These are phyloP conservation scores for Malassezia dermatis DNA, from an alignment of 1,284 basidiomycete species.

Conservation along the genomic window DNA sequence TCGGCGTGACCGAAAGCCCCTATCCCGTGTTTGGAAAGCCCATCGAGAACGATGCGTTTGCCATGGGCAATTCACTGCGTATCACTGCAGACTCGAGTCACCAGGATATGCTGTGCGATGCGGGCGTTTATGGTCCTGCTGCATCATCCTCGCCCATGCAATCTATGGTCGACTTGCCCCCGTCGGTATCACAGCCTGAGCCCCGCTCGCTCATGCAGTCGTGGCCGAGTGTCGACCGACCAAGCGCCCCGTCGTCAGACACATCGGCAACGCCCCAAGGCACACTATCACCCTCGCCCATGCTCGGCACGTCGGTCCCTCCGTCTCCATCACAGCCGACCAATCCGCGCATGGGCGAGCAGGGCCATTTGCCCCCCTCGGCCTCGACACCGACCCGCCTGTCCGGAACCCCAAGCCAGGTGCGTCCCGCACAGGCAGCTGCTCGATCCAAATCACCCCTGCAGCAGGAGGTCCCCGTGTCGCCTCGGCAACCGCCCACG, in stretches of 20 bases:
- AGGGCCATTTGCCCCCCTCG: not conserved
- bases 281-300: not conserved
- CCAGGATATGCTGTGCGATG: not conserved
- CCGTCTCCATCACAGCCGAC: not conserved
- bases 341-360: not conserved
- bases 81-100: not conserved
- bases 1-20: conserved; percentile 12
- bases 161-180: not conserved
- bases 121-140: not conserved
- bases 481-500: not conserved
- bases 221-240: not conserved
- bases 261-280: not conserved
- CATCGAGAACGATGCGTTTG: not conserved
- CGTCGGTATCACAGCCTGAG: not conserved
- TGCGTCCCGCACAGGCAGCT: not conserved
- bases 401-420: not conserved
- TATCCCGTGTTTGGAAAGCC: conserved; percentile 3
- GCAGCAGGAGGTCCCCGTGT: not conserved
- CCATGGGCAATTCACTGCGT: not conserved
- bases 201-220: not conserved
- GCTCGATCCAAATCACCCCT: not conserved
- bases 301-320: not conserved
- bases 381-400: not conserved
- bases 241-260: not conserved
- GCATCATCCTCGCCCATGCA: not conserved